Base-by-base conservation (phyloP, 257 asterid genomes). In the Capsicum pubescens region DNA sequence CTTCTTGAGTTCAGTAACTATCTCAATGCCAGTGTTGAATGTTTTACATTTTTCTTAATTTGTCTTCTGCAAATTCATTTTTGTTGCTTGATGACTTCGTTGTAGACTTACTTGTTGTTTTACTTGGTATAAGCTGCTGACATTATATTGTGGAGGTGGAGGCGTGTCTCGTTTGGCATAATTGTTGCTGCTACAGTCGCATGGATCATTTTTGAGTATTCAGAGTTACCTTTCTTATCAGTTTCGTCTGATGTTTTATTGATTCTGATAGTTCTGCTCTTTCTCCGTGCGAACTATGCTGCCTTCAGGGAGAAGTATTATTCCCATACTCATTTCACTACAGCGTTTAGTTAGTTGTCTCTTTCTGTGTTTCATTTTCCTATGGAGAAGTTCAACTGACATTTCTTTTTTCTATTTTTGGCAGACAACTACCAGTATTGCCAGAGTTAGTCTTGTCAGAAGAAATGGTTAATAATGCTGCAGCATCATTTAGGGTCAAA, bases 401-500 rank as follows among this genome's bases (percentile, higher is more conserved):
- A 83, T 83, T 56, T 82, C 54, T 87, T 44, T 26, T 84, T 82
- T 90, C 64, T 82, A 79, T 69, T 79, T 88, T 82, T 52, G 81
- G 52, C 92, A 96, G 99, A 88, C 95, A 87, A 83, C 93, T 88
- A 26, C 91, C 86, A 79, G 80, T 93, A 39, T 90, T 96, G 82
- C 98, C 98, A 4, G 99, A 93, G 88, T 90, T 96, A 83, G 94
- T 93, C 84, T 87, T 96, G 84, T 92, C 99, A 61, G 99, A 96
- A 90, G 99, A 96, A 90, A 95, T 96, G 98, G 93, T 96, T 83
- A 92, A 91, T 87, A 94, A 88, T 86, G 97, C 98, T 81, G 98
- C 98, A 39, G 95, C 97, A 82, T 94, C 98, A 68, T 96, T 96
- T 86, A 98, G 98, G 86, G 97, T 90, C 78, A 94, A 96, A 92